Evolutionary conservation across 352 stramenopile species (phyloP), one percentile per base, ranked within the genome.

Genomic region (Blastocystis sp.): DNA sequence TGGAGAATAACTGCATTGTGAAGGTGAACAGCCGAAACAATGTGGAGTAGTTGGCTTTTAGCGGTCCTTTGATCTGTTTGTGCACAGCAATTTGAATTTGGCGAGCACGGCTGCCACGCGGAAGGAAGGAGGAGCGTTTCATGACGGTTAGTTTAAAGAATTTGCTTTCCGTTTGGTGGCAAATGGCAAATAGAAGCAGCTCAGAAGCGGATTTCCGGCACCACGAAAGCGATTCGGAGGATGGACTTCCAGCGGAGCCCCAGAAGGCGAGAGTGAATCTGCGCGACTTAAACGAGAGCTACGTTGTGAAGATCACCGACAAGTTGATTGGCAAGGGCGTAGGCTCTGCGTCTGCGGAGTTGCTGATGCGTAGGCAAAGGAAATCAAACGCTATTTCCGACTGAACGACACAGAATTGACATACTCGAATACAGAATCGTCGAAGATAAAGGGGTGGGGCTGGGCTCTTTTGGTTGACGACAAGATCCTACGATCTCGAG

Each of bases 1-100:
- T 85, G 51, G 74, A 85, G n/a, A 85, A 67, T 29, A 69, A 85
- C 24, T 26, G 16, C 0, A 85, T 85, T 55, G 74, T 85, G 29
- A 85, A 85, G 74, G 66, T 85, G n/a, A 85, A 85, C 31, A 85
- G 41, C 31, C 74, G 74, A 31, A 85, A n/a, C 55, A 85, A 85
- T 39, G 41, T 85, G 19, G 74, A 85, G 35, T 81, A 81, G 70
- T 81, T 77, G 13, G 37, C 2, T 4, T 77, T 55, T 19, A 45
- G 26, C 26, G 33, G 37, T 51, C 66, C 45, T 77, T 77, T 77
- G 21, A 12, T 21, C 39, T 62, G 33, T 67, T 45, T 39, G 2
- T 85, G n/a, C 66, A n/a, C n/a, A n/a, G n/a, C n/a, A n/a, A n/a
- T n/a, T n/a, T n/a, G n/a, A n/a, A n/a, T n/a, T n/a, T n/a, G n/a